Evolutionary conservation across 176 grass and related monocot genomes (phyloP).

Genomic region (Zoysia pacifica): DNA sequence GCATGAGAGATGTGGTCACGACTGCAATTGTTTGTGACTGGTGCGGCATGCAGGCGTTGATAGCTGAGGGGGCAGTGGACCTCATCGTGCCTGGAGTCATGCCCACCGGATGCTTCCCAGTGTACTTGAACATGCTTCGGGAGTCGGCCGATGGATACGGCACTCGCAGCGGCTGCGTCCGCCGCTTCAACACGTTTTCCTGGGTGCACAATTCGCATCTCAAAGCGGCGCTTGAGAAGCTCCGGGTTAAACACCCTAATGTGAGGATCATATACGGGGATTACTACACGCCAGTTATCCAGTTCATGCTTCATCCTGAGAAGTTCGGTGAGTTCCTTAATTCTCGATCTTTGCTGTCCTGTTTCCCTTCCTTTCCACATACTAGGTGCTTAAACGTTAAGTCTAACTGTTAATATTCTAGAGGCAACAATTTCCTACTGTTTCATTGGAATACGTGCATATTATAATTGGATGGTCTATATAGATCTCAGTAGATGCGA

Average conservation of each 20-base stretch:
- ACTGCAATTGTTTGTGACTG: neutral
- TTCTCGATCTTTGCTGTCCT: constrained; percentile 15
- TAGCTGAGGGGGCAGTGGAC: constrained; percentile 71
- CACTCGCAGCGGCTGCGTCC: constrained; percentile 61
- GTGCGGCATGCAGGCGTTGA: constrained; percentile 59
- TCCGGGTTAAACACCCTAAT: constrained; percentile 61
- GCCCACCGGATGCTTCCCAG: constrained; percentile 83
- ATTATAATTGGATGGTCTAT: constrained; percentile 36
- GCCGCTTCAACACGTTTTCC: constrained; percentile 61
- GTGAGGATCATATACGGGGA: constrained; percentile 76
- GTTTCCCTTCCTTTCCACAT: neutral
- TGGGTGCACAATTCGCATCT: constrained; percentile 81
- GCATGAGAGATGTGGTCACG: neutral
- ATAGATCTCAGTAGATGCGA: too few relatives aligned
- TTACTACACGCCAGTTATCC: constrained; percentile 76
- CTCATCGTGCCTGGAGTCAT: constrained; percentile 85
- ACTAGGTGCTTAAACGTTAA: neutral
- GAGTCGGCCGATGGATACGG: constrained; percentile 47
- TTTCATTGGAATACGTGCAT: constrained; percentile 27
- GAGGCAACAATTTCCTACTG: constrained; percentile 22
- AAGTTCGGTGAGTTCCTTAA: constrained; percentile 65
- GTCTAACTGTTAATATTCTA: neutral
- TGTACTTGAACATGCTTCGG: constrained; percentile 60
- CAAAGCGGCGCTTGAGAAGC: constrained; percentile 53
- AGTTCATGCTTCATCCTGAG: constrained; percentile 65